Conservation (phyloP, 202 grass and related monocot species). For the Thinopyrum obtusiflorum region DNA sequence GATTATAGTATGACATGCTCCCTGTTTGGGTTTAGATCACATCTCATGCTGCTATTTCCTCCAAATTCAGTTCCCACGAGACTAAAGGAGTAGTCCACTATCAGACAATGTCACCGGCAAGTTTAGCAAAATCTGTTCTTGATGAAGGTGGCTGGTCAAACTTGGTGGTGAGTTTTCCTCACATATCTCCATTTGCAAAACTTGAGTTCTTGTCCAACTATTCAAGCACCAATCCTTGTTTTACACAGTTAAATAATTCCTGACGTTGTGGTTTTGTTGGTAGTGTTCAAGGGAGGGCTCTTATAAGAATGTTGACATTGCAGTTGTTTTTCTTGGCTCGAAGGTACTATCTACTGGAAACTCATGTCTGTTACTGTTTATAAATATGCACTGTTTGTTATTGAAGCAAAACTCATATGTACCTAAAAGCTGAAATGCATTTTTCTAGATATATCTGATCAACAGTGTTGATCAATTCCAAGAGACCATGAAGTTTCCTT, state of each 20-base stretch:
- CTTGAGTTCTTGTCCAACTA: constrained; percentile 13
- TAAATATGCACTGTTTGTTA: not conserved
- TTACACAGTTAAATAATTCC: not conserved
- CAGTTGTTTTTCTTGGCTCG: constrained; percentile 72
- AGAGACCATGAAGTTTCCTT: not conserved
- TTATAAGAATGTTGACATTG: constrained; percentile 56
- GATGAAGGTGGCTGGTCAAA: constrained; percentile 74
- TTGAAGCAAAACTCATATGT: not conserved
- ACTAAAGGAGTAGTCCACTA: constrained; percentile 56
- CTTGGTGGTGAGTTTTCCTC: constrained; percentile 55
- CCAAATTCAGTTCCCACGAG: constrained; percentile 23
- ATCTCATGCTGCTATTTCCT: not conserved
- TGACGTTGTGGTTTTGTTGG: constrained; percentile 19
- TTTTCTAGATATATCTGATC: not conserved
- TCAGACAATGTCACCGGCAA: constrained; percentile 59
- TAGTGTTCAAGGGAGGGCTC: constrained; percentile 57
- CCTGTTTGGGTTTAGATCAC: not conserved
- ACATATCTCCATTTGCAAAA: constrained; percentile 4
- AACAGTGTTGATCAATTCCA: not conserved
- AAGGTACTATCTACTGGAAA: constrained; percentile 46
- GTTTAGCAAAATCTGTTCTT: constrained; percentile 68
- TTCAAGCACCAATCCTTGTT: not conserved
- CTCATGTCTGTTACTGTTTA: constrained; percentile 5
- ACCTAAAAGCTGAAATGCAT: not conserved
- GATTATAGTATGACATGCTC: not conserved